Percentiles rank a stretch among this genome's conserved stretches.
Conservation (phyloP, 371 early-diverging fungal species). For the Mortierella sp. region DNA sequence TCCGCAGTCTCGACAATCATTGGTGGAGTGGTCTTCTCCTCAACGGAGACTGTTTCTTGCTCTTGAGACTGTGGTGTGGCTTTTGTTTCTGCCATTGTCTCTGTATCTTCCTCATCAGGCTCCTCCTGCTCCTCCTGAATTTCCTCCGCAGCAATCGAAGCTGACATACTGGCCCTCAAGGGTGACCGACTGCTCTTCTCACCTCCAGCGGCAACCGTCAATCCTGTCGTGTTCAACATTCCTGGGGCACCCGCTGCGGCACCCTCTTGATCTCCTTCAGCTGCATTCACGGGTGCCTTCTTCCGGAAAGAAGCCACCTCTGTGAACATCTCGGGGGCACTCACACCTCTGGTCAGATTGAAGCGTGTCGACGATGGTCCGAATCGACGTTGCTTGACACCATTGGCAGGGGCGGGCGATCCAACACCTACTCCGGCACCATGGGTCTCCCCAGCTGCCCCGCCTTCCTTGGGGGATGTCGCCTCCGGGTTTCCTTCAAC, state of each 20-base stretch:
- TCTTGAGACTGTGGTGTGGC: neutral
- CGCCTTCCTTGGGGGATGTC: neutral
- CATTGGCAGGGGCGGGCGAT: slow-evolving; percentile 11
- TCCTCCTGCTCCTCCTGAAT: slow-evolving; percentile 18
- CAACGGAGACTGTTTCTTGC: neutral
- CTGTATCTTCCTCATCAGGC: slow-evolving; percentile 25
- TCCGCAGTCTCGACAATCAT: slow-evolving; percentile 5
- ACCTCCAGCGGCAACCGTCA: slow-evolving; percentile 40
- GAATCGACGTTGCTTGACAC: slow-evolving; percentile 28
- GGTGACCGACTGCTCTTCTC: slow-evolving; percentile 42
- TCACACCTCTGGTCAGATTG: slow-evolving; percentile 36
- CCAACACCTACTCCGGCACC: slow-evolving; percentile 45
- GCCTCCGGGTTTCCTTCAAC: slow-evolving; percentile 15
- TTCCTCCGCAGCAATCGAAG: slow-evolving; percentile 12
- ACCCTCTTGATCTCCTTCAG: neutral
- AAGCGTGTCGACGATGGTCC: slow-evolving; percentile 23
- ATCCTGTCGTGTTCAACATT: slow-evolving; percentile 31
- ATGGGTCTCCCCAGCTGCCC: slow-evolving; percentile 1
- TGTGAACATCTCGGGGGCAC: slow-evolving; percentile 50
- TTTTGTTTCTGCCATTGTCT: slow-evolving; percentile 1
- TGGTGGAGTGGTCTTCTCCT: too few relatives aligned
- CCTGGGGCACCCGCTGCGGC: slow-evolving; percentile 14
- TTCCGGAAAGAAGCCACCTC: slow-evolving; percentile 31
- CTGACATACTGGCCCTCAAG: slow-evolving; percentile 26
- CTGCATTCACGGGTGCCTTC: slow-evolving; percentile 19